A percentile compares a stretch with the other conserved stretches of the same genome.
phyloP scores from a whole-genome alignment of 257 asterid species.

The Solanum ossicruentum region DNA sequence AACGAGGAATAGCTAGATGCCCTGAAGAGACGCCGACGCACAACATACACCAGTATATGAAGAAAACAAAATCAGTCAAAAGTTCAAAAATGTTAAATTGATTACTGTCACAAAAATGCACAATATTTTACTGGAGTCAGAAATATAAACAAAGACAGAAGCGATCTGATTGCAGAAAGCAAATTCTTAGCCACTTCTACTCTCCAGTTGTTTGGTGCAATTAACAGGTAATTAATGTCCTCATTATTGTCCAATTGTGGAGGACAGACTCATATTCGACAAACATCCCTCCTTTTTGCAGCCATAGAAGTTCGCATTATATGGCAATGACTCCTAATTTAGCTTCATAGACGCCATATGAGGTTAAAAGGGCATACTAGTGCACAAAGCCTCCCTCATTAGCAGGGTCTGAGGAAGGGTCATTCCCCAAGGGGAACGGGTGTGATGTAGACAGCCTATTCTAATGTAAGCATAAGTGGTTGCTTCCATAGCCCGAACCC shows the following conservation, averaged over 20 bases:
- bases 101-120: not conserved
- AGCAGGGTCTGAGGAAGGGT: not conserved
- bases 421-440: not conserved
- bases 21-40: not conserved
- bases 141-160: not conserved
- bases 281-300: not conserved
- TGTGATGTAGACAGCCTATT: not conserved
- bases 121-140: not conserved
- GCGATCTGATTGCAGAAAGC: not conserved
- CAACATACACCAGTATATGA: not conserved
- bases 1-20: not conserved
- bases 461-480: not conserved
- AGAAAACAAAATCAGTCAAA: not conserved
- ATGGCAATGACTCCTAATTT: not conserved
- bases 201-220: not conserved
- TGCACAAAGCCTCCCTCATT: not conserved
- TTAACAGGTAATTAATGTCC: not conserved
- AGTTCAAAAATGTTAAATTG: not conserved
- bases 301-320: not conserved
- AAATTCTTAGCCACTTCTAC: not conserved
- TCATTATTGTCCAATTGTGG: not conserved
- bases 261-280: not conserved
- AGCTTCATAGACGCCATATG: not conserved
- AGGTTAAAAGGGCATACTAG: not conserved
- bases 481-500: too few species aligned